phyloP scores from a whole-genome alignment of 495 filamentous ascomycete genomes.

The Penicillium herquei region DNA sequence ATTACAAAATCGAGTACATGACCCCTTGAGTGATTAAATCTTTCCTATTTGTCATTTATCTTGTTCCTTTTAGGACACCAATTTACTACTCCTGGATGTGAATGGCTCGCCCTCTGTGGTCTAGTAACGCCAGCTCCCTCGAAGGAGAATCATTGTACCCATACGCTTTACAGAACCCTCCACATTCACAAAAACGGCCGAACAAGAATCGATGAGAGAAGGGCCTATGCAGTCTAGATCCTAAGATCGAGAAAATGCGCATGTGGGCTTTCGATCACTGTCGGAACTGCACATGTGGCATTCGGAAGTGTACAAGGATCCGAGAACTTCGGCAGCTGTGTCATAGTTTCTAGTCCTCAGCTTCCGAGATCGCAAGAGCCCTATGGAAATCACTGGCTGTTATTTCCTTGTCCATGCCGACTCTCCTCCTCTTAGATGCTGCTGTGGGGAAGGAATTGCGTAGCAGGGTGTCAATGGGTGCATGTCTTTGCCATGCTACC shows the following conservation, averaged over 20 bases:
- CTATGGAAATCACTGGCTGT: neutral
- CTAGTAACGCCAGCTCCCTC: no score
- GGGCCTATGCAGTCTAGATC: neutral
- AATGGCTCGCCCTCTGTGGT: no score
- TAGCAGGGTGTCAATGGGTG: neutral
- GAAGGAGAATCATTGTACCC: no score
- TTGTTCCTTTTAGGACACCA: no score
- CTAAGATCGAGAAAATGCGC: neutral
- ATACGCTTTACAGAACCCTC: no score
- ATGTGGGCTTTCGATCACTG: neutral
- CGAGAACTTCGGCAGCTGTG: neutral
- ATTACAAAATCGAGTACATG: no score
- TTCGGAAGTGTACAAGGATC: neutral
- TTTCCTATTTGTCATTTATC: no score
- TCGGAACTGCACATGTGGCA: neutral
- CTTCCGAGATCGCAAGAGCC: neutral
- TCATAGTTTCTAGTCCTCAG: neutral
- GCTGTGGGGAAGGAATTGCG: neutral
- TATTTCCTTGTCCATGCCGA: neutral
- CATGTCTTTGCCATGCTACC: constrained; percentile 19
- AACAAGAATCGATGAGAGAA: no score
- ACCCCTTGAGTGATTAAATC: no score
- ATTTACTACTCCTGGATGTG: no score
- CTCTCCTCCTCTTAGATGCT: neutral
- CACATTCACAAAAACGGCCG: no score